A percentile compares a stretch with the other conserved stretches of the same genome.
These are phyloP conservation scores for Metschnikowia amazonensis DNA, from an alignment of 805 yeast genomes.

Conservation along the genomic window DNA sequence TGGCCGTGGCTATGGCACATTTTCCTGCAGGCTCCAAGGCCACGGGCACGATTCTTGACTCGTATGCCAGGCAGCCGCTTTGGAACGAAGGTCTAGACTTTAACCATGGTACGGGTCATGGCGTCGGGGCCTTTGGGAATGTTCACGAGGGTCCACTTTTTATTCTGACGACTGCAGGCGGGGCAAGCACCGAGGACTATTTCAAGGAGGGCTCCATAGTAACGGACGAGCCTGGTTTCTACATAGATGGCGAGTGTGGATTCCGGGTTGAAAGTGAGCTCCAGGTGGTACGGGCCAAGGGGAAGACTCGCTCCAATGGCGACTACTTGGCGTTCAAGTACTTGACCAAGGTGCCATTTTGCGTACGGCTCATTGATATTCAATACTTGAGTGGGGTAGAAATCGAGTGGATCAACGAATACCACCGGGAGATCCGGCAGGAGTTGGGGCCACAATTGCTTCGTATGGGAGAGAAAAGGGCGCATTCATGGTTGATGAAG, in stretches of 20 bases:
- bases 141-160: constrained; percentile 96
- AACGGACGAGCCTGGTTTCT: constrained; percentile 93
- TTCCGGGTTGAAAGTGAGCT: constrained; percentile 85
- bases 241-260: constrained; percentile 86
- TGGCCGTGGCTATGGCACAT: constrained; percentile 74
- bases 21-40: constrained; percentile 64
- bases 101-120: constrained; percentile 96
- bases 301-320: constrained; percentile 27
- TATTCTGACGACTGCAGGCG: constrained; percentile 54
- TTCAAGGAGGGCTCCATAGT: constrained; percentile 62
- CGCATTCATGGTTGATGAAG: constrained; percentile 65
- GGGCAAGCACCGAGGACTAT: constrained; percentile 45
- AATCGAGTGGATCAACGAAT: constrained; percentile 38
- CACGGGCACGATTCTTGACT: constrained; percentile 73
- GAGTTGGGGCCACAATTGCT: constrained; percentile 39
- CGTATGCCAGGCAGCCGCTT: constrained; percentile 75
- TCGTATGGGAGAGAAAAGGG: constrained; percentile 52
- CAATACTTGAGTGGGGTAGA: constrained; percentile 29
- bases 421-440: constrained; percentile 29
- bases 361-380: constrained; percentile 33
- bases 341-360: constrained; percentile 41
- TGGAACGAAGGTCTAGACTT: constrained; percentile 84
- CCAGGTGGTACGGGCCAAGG: constrained; percentile 48
- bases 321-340: constrained; percentile 37
- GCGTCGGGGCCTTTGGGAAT: constrained; percentile 85